These are phyloP conservation scores for Daldinia vernicosa DNA, from an alignment of 495 filamentous ascomycete genomes.

Conservation along the genomic window DNA sequence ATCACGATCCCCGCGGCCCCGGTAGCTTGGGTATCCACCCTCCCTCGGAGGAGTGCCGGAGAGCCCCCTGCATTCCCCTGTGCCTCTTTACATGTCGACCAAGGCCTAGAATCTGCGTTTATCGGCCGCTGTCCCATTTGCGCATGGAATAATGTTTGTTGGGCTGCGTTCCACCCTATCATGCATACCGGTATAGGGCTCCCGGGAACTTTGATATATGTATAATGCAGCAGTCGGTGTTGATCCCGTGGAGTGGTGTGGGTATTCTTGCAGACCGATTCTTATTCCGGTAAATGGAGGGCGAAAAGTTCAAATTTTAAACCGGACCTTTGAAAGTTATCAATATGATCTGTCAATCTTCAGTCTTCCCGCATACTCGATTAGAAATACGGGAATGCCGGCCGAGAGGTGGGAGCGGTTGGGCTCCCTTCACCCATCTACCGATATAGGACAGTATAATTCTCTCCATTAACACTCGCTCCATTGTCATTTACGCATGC, in stretches of 20 bases:
- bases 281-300: neutral
- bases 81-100: neutral
- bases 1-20: constrained; percentile 30
- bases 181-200: neutral
- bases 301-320: neutral
- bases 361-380: neutral
- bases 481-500: neutral
- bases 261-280: neutral
- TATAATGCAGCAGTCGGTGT: constrained; percentile 3
- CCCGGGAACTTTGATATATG: neutral
- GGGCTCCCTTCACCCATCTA: neutral
- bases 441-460: constrained; percentile 1
- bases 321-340: neutral
- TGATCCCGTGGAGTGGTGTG: constrained; percentile 8
- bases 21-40: constrained; percentile 18
- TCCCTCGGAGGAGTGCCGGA: constrained; percentile 21
- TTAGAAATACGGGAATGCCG: neutral
- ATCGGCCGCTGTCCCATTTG: neutral
- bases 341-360: constrained; percentile 10
- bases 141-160: neutral
- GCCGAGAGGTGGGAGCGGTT: neutral
- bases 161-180: constrained; percentile 1
- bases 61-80: neutral
- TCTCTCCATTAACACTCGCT: neutral
- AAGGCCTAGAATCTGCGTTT: neutral